These are phyloP conservation scores for Helichrysum umbraculigerum DNA, from an alignment of 129 eudicot species.

Conservation along the genomic window DNA sequence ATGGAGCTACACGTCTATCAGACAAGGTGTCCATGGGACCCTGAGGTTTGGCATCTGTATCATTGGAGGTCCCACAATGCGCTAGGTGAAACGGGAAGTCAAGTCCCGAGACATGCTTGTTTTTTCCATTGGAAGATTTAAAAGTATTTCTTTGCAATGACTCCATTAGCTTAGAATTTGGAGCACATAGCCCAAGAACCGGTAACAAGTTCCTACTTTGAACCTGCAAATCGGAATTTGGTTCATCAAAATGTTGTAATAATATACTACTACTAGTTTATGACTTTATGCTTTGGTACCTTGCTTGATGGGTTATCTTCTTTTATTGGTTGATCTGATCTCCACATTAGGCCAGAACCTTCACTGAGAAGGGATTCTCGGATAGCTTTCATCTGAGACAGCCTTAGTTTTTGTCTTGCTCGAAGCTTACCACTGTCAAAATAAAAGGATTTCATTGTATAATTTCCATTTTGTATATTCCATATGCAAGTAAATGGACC, in stretches of 20 bases:
- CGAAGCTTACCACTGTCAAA: constrained; percentile 75
- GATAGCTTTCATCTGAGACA: constrained; percentile 51
- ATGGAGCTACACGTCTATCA: constrained; percentile 35
- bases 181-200: constrained; percentile 90
- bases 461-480: background rate
- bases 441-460: constrained; percentile 12
- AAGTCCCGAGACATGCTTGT: constrained; percentile 37
- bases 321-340: constrained; percentile 36
- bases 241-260: constrained; percentile 26
- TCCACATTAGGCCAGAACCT: constrained; percentile 26
- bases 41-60: constrained; percentile 34
- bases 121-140: constrained; percentile 47
- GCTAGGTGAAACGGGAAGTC: constrained; percentile 58
- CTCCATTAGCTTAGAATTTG: constrained; percentile 71
- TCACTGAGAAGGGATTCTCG: constrained; percentile 39
- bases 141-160: constrained; percentile 41
- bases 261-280: constrained; percentile 28
- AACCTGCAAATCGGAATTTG: constrained; percentile 37
- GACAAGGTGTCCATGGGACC: constrained; percentile 29
- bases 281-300: constrained; percentile 44
- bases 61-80: constrained; percentile 44
- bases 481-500: background rate
- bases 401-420: constrained; percentile 75
- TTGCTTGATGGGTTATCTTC: constrained; percentile 39
- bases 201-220: constrained; percentile 42